A percentile compares a stretch with the other conserved stretches of the same genome.
phyloP scores from a whole-genome alignment of 257 asterid species.

The Linderniella brevidens region DNA sequence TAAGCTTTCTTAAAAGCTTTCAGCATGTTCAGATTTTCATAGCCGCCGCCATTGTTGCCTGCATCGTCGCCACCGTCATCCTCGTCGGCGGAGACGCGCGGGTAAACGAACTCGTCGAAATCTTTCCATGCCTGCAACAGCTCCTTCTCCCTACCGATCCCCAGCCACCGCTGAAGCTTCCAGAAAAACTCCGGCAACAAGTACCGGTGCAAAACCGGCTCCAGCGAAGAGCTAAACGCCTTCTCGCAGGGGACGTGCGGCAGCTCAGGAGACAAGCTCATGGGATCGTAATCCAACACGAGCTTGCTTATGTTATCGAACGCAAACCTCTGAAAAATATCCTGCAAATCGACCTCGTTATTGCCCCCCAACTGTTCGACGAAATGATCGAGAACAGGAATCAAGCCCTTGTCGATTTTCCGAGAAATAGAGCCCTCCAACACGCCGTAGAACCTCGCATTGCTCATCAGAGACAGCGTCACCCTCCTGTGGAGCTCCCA shows the following conservation, averaged over 20 bases:
- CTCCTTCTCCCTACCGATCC: constrained; percentile 30
- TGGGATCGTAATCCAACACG: constrained; percentile 20
- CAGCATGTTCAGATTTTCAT: not conserved
- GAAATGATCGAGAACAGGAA: constrained; percentile 19
- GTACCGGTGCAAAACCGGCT: constrained; percentile 25
- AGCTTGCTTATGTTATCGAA: constrained; percentile 21
- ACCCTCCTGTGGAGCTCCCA: constrained; percentile 35
- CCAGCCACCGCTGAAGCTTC: constrained; percentile 31
- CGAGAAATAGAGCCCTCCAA: constrained; percentile 12
- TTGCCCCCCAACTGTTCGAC: not conserved
- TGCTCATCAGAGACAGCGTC: constrained; percentile 13
- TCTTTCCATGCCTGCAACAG: constrained; percentile 14
- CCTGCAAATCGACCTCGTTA: constrained; percentile 21
- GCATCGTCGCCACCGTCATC: not conserved
- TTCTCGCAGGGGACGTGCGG: constrained; percentile 25
- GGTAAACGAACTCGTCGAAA: not conserved
- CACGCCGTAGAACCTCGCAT: constrained; percentile 5
- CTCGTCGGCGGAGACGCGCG: not conserved
- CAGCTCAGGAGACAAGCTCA: constrained; percentile 15
- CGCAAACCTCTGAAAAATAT: constrained; percentile 30
- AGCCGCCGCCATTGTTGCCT: not conserved
- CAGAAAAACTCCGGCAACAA: constrained; percentile 26
- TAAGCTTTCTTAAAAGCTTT: not conserved
- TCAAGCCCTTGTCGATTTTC: constrained; percentile 15
- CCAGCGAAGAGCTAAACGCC: constrained; percentile 22